Evolutionary conservation across 2,329 filamentous ascomycete genomes (phyloP), one percentile per base, ranked within the genome.

Genomic region (Didymella keratinophila): DNA sequence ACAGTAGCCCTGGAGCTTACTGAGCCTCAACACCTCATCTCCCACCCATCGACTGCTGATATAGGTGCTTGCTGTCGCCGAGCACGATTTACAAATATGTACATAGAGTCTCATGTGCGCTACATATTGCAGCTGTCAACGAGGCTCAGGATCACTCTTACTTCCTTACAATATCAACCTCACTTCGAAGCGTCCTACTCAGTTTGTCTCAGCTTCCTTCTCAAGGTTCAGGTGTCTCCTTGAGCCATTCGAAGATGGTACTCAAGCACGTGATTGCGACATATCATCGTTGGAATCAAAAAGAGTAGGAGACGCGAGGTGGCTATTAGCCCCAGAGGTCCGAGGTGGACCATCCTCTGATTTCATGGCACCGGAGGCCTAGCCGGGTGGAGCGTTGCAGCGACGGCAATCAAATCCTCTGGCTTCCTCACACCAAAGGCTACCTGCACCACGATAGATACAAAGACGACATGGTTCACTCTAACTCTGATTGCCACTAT

Each of bases 1-100:
- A 47, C 51, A 32, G 20, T 20, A 36, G 20, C 20, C 41, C 1
- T 43, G 14, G 41, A 43, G 52, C 44, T 55, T 39, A 43, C 28
- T 44, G 45, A 55, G 52, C 39, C n/a, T 39, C 23, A 37, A 18
- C 49, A 3, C 23, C 12, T 39, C 14, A 32, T 23, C 10, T 4
- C 34, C 36, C 20, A 32, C 14, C 25, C n/a, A 49, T 30, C n/a
- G 27, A 14, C 10, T 21, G 11, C 39, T 44, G 45, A 49, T 4
- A 14, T 20, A 28, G 20, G 27, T n/a, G 11, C 18, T 8, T 37
- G 23, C 12, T 28, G 30, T 20, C 21, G 21, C 28, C 34, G 11
- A 28, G 21, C 7, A 23, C 1, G 30, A 9, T 1, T 14, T 30
- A 10, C 11, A 11, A 12, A 11, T 23, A 10, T n/a, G 18, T 34